Evolutionary conservation across 2,329 filamentous ascomycete species (phyloP).

Genomic region (Mycosphaerella arachidis): DNA sequence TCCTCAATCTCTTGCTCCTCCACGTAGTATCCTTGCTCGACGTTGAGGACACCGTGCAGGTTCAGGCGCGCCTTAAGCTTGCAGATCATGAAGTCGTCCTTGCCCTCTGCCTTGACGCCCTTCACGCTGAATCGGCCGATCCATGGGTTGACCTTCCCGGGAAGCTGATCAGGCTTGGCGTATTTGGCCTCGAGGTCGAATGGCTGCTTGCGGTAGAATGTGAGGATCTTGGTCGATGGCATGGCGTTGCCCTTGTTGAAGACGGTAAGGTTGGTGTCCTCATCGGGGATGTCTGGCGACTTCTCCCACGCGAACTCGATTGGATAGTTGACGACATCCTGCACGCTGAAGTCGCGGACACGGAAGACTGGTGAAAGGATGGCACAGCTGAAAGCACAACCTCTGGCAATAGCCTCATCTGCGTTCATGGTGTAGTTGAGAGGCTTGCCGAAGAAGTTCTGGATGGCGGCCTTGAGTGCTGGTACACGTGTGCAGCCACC

Average conservation of each 20-base stretch:
- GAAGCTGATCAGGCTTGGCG: conserved; percentile 76
- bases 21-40: conserved; percentile 95
- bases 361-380: conserved; percentile 97
- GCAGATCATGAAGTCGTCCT: conserved; percentile 99
- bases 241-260: conserved; percentile 97
- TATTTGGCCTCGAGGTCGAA: conserved; percentile 97
- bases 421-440: conserved; percentile 97
- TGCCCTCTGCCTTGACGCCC: conserved; percentile 86
- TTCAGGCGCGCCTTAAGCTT: conserved; percentile 98
- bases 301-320: conserved; percentile 99
- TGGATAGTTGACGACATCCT: conserved; percentile 96
- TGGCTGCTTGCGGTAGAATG: conserved; percentile 96
- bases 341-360: conserved; percentile 94
- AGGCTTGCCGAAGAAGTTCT: conserved; percentile 81
- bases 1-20: conserved; percentile 98
- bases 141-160: conserved; percentile 88
- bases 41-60: conserved; percentile 90
- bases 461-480: conserved; percentile 82
- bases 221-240: conserved; percentile 98
- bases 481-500: conserved; percentile 94
- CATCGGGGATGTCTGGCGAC: conserved; percentile 94
- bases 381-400: conserved; percentile 94
- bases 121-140: conserved; percentile 98
- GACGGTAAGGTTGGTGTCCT: conserved; percentile 94
- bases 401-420: conserved; percentile 92